Base-by-base conservation (phyloP, 345 rosid species). In the Aquilaria sinensis region DNA sequence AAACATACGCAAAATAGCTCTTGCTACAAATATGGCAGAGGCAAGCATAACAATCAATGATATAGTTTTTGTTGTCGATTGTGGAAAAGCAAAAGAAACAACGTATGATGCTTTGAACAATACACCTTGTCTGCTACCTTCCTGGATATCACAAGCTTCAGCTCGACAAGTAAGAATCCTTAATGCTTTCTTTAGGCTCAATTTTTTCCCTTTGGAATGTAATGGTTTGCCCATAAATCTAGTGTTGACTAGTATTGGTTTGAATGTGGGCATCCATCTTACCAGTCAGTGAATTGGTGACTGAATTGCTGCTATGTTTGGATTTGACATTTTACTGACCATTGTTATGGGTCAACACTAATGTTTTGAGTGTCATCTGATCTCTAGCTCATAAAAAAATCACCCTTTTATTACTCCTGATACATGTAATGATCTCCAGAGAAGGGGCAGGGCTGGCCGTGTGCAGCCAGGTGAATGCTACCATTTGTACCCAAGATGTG, bases 81-180 rank as follows among this genome's bases (percentile, higher is more conserved):
- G 97, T 75, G 99, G 99, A 61, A 94, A 94, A 75, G 99, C 97
- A 9, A 94, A 94, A 81, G 99, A 94, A 79, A 94, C 99, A 57
- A 85, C 96, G n/a, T 94, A 94, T 72, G 99, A 94, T 79, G 99
- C 97, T 65, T 72, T 94, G 78, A 94, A 94, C 74, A 94, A 94
- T 78, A 94, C 97, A 32, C 99, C 97, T n/a, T 94, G 97, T 80
- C 74, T 94, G 73, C 82, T 94, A 57, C 96, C 99, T 61, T 86
- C 99, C 23, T 94, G 99, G 99, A 83, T 94, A 76, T 90, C 99
- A 43, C 81, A 94, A 80, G 99, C 97, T 41, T 90, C 99, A 56
- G 90, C 97, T 5, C 81, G 84, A 32, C 99, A 94, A 74, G 99
- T 88, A 69, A 70, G 82, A 64, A 64, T 76, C 58, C 34, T 15